phyloP scores from a whole-genome alignment of 495 filamentous ascomycete species.

The Podospora didyma region DNA sequence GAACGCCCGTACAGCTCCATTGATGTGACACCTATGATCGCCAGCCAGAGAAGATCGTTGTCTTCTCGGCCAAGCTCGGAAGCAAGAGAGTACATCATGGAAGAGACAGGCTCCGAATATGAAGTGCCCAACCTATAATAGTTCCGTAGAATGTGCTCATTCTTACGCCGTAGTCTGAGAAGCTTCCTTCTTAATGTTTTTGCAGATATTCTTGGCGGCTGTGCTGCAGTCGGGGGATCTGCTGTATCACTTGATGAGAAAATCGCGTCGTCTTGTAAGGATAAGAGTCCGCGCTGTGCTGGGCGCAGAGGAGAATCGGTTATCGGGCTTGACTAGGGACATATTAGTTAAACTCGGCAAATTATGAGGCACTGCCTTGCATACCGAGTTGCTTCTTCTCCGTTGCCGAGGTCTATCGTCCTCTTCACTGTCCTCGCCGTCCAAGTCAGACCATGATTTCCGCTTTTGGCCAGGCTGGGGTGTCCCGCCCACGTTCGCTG shows the following conservation, averaged over 20 bases:
- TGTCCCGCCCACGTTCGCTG: slow-evolving; percentile 12
- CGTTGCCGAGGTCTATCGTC: slow-evolving; percentile 70
- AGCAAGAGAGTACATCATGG: slow-evolving; percentile 87
- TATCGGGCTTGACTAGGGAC: slow-evolving; percentile 54
- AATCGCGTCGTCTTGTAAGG: slow-evolving; percentile 37
- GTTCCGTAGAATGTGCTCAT: slow-evolving; percentile 64
- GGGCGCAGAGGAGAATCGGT: slow-evolving; percentile 48
- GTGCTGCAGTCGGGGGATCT: slow-evolving; percentile 52
- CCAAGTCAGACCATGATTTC: slow-evolving; percentile 76
- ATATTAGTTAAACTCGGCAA: slow-evolving; percentile 26
- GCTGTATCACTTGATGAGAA: slow-evolving; percentile 34
- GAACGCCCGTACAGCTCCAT: slow-evolving; percentile 88
- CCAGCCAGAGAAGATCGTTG: slow-evolving; percentile 91
- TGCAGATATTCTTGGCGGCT: slow-evolving; percentile 60
- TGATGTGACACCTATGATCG: slow-evolving; percentile 87
- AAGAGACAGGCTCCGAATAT: slow-evolving; percentile 91
- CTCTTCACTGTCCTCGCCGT: slow-evolving; percentile 66
- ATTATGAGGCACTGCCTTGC: slow-evolving; percentile 21
- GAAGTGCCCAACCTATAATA: slow-evolving; percentile 87
- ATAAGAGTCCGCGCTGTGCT: slow-evolving; percentile 46
- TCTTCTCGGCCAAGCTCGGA: slow-evolving; percentile 95
- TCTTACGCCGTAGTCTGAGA: slow-evolving; percentile 67
- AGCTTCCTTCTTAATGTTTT: slow-evolving; percentile 67
- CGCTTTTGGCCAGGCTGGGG: slow-evolving; percentile 58
- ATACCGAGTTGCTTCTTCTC: slow-evolving; percentile 82